A percentile compares a stretch with the other conserved stretches of the same genome.
phyloP scores from a whole-genome alignment of 352 stramenopile species.

The Pythium graminicola region DNA sequence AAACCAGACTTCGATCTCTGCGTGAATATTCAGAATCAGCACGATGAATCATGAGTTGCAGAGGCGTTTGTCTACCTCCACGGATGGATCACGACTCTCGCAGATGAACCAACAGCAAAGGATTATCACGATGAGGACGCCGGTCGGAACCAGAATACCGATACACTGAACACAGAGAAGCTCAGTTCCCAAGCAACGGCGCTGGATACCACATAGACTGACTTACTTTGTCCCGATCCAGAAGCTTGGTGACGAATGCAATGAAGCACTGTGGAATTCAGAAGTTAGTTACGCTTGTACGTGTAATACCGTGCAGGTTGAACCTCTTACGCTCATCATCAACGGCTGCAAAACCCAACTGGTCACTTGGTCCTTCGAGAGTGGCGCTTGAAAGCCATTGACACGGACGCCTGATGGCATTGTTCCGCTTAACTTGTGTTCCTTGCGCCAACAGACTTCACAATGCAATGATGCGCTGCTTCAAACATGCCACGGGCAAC shows the following conservation, averaged over 20 bases:
- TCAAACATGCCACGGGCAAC: too few species aligned
- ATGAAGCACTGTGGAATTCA: constrained; percentile 35
- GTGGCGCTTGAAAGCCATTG: constrained; percentile 75
- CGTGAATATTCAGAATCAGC: background rate
- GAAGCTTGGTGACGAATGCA: constrained; percentile 45
- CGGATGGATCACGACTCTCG: constrained; percentile 51
- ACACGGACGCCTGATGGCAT: constrained; percentile 7
- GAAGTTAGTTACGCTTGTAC: background rate
- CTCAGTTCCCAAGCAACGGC: background rate
- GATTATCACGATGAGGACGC: constrained; percentile 44
- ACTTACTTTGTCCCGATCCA: constrained; percentile 49
- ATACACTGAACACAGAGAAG: constrained; percentile 34
- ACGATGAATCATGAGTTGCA: background rate
- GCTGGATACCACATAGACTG: background rate
- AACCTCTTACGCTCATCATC: constrained; percentile 54
- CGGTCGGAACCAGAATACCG: constrained; percentile 59
- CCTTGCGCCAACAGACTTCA: too few species aligned
- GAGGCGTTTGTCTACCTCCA: constrained; percentile 25
- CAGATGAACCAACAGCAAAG: constrained; percentile 62
- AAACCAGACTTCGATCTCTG: constrained; percentile 31
- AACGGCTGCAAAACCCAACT: constrained; percentile 74
- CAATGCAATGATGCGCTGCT: too few species aligned
- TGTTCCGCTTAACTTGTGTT: too few species aligned
- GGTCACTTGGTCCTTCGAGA: constrained; percentile 65
- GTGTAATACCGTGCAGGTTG: too few species aligned